phyloP scores from a whole-genome alignment of 768 basidiomycete genomes.

The Tulasnella sp. region DNA sequence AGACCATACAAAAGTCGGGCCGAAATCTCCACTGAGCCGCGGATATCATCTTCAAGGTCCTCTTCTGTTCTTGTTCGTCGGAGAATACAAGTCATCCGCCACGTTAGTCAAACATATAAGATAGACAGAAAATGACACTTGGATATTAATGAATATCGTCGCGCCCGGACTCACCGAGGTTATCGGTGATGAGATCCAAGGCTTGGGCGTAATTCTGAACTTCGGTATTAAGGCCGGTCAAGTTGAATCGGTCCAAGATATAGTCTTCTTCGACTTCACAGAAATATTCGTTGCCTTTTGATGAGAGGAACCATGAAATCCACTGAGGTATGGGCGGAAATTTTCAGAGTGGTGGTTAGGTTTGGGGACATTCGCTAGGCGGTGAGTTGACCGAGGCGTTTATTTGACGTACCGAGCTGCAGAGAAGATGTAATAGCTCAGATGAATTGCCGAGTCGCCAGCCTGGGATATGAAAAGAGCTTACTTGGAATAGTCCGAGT shows the following conservation, averaged over 20 bases:
- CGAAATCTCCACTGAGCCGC: constrained; percentile 86
- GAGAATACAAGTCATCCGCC: background rate
- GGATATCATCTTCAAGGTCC: constrained; percentile 86
- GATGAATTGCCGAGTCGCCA: background rate
- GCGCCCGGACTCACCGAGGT: constrained; percentile 55
- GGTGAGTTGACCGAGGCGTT: background rate
- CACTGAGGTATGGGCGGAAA: constrained; percentile 45
- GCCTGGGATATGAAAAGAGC: constrained; percentile 25
- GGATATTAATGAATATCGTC: background rate
- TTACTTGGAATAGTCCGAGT: constrained; percentile 93
- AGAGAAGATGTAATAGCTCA: background rate
- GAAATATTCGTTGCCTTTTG: constrained; percentile 98
- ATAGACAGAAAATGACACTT: background rate
- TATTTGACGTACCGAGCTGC: constrained; percentile 11
- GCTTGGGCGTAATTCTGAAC: constrained; percentile 92
- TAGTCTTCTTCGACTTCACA: constrained; percentile 99
- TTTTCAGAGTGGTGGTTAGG: constrained; percentile 27
- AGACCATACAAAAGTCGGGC: constrained; percentile 91
- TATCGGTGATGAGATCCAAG: constrained; percentile 92
- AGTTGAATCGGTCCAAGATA: constrained; percentile 95
- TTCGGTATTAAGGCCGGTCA: constrained; percentile 94
- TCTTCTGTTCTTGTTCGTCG: constrained; percentile 52
- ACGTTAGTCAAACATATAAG: background rate
- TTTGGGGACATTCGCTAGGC: background rate
- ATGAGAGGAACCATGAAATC: constrained; percentile 96